Evolutionary conservation across 2,329 filamentous ascomycete genomes (phyloP).

Genomic region (Beauveria asiatica): DNA sequence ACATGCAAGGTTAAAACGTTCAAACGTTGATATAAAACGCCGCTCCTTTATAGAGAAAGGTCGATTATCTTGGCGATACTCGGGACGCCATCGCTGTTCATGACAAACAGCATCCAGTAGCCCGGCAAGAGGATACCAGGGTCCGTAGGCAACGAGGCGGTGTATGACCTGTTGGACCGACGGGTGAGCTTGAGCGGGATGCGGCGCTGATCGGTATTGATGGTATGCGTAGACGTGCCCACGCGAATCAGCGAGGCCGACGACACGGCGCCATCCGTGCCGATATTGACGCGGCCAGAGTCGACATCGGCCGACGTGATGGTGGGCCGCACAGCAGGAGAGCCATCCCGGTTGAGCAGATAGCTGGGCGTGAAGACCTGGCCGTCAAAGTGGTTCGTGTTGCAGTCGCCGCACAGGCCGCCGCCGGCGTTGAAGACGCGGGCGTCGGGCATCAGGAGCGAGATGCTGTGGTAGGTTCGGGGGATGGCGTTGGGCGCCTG

Average conservation of each 20-base stretch:
- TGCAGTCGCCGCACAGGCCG: slow-evolving; percentile 39
- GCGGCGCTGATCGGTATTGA: slow-evolving; percentile 50
- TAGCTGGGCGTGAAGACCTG: slow-evolving; percentile 50
- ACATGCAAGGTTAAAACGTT: neutral
- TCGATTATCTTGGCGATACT: slow-evolving; percentile 22
- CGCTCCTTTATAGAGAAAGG: neutral
- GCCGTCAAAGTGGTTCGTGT: slow-evolving; percentile 43
- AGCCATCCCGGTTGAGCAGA: slow-evolving; percentile 38
- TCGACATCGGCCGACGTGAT: slow-evolving; percentile 27
- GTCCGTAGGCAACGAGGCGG: slow-evolving; percentile 35
- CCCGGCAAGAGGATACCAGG: slow-evolving; percentile 42
- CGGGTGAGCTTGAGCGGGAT: slow-evolving; percentile 31
- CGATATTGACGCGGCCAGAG: slow-evolving; percentile 23
- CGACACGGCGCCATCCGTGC: slow-evolving; percentile 15
- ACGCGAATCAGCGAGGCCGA: slow-evolving; percentile 36
- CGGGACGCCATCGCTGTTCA: slow-evolving; percentile 35
- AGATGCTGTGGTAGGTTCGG: slow-evolving; percentile 41
- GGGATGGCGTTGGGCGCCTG: slow-evolving; percentile 30
- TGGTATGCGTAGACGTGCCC: slow-evolving; percentile 43
- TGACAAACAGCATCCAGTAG: slow-evolving; percentile 45
- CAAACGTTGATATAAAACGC: neutral
- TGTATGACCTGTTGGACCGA: slow-evolving; percentile 25
- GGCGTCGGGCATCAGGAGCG: slow-evolving; percentile 40
- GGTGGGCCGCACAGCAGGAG: slow-evolving; percentile 29
- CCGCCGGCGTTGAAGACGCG: slow-evolving; percentile 43